These are phyloP conservation scores for Paramyrothecium roridum DNA, from an alignment of 2,329 filamentous ascomycete genomes.

Conservation along the genomic window DNA sequence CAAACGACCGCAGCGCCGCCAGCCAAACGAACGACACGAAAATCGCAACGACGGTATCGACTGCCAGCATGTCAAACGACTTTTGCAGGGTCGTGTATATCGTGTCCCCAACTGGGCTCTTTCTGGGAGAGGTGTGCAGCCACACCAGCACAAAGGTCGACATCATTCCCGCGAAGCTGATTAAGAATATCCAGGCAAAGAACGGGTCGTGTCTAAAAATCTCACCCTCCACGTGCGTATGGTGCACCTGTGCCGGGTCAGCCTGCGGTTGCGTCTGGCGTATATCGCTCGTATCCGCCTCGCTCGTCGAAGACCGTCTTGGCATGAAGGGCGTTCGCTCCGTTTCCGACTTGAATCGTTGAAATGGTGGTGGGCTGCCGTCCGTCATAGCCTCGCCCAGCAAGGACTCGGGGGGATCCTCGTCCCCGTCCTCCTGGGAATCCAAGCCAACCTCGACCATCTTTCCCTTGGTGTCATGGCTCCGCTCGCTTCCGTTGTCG, in stretches of 20 bases:
- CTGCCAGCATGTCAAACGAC: slow-evolving; percentile 84
- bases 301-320: slow-evolving; percentile 39
- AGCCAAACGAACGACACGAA: slow-evolving; percentile 90
- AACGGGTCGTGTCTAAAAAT: slow-evolving; percentile 83
- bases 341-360: slow-evolving; percentile 48
- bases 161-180: slow-evolving; percentile 78
- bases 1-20: slow-evolving; percentile 81
- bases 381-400: slow-evolving; percentile 51
- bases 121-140: slow-evolving; percentile 75
- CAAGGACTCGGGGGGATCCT: slow-evolving; percentile 58
- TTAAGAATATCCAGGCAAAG: slow-evolving; percentile 87
- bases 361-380: slow-evolving; percentile 58
- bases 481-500: slow-evolving; percentile 22
- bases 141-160: slow-evolving; percentile 87
- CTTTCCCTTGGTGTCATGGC: slow-evolving; percentile 49
- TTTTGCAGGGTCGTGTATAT: slow-evolving; percentile 86
- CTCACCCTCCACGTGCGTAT: slow-evolving; percentile 60
- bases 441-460: slow-evolving; percentile 89
- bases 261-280: slow-evolving; percentile 32
- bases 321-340: slow-evolving; percentile 35
- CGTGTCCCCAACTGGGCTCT: slow-evolving; percentile 80
- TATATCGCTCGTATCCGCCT: slow-evolving; percentile 43
- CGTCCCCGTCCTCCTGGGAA: slow-evolving; percentile 55
- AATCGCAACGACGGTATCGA: slow-evolving; percentile 88
- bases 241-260: slow-evolving; percentile 32